Conservation (phyloP, 768 basidiomycete species). For the Krasilnikovozyma curviuscula region DNA sequence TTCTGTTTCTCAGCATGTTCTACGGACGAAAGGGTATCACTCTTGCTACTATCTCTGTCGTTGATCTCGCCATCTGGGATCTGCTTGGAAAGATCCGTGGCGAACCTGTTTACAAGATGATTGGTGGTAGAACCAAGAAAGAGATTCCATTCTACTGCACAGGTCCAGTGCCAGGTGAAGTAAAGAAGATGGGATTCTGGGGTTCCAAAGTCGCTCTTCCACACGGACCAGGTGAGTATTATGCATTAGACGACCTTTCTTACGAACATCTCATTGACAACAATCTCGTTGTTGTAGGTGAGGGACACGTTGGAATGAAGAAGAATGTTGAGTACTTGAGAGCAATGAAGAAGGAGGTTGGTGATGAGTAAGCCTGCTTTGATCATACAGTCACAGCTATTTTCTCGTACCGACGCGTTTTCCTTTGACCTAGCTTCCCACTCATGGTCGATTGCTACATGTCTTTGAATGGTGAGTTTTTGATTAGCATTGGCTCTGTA, state of each 20-base stretch:
- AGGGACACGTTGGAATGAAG: slow-evolving; percentile 24
- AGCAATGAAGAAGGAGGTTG: slow-evolving; percentile 23
- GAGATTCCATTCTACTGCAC: slow-evolving; percentile 29
- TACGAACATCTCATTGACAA: too few relatives aligned
- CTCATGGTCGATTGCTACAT: slow-evolving; percentile 30
- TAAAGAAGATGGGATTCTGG: slow-evolving; percentile 28
- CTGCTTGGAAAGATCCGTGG: slow-evolving; percentile 28
- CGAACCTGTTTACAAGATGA: slow-evolving; percentile 31
- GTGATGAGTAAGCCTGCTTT: slow-evolving; percentile 15
- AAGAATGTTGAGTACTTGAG: slow-evolving; percentile 28
- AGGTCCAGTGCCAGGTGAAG: slow-evolving; percentile 24
- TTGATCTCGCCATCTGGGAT: slow-evolving; percentile 30
- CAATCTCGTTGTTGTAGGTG: too few relatives aligned
- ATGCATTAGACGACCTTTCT: too few relatives aligned
- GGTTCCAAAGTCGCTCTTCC: slow-evolving; percentile 29
- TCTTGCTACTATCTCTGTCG: slow-evolving; percentile 27
- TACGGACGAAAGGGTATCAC: slow-evolving; percentile 29
- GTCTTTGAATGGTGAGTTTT: slow-evolving; percentile 9
- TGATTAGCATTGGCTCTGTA: neutral
- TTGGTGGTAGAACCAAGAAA: slow-evolving; percentile 28
- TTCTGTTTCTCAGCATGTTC: slow-evolving; percentile 21
- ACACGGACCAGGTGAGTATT: slow-evolving; percentile 24
- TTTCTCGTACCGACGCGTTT: neutral
- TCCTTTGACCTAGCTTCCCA: slow-evolving; percentile 18
- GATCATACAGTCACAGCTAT: neutral